Base-by-base conservation (phyloP, 805 yeast genomes). In the Lipomyces oligophaga region DNA sequence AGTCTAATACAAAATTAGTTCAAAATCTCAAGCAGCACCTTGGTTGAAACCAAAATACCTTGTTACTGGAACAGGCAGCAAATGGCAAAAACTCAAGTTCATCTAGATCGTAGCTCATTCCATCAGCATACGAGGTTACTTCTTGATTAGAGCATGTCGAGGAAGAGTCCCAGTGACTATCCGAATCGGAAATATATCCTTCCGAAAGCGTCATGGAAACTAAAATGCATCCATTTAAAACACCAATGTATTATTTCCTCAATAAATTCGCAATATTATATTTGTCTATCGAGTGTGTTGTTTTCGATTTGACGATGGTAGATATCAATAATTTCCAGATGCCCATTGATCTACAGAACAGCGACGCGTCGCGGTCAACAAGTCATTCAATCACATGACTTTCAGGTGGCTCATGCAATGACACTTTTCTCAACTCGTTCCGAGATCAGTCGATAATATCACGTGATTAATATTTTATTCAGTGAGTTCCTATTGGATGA, bases 151-250 rank as follows among this genome's bases (percentile, higher is more conserved):
- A n/a, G n/a, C n/a, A n/a, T n/a, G n/a, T n/a, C n/a, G n/a, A n/a
- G n/a, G n/a, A n/a, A n/a, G n/a, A n/a, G n/a, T n/a, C n/a, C n/a
- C n/a, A n/a, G n/a, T n/a, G n/a, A n/a, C n/a, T n/a, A n/a, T n/a
- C n/a, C n/a, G n/a, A n/a, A 34, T 54, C 58, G 8, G 54, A 39
- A 24, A 54, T 27, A 19, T 43, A 52, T 16, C 49, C 57, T 3
- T 34, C 33, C 22, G 33, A 37, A 18, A 28, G 20, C 16, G 57
- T 42, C 57, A 53, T 53, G 15, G 41, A 22, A 3, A 15, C 20
- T 21, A n/a, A n/a, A 5, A 8, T 22, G 33, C 21, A 19, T 35
- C 27, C 15, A 21, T 10, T n/a, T n/a, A n/a, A n/a, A n/a, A n/a
- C n/a, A n/a, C n/a, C n/a, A n/a, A n/a, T n/a, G n/a, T n/a, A n/a